Evolutionary conservation across 116 monocot species (phyloP).

Genomic region (Trichopus zeylanicus): DNA sequence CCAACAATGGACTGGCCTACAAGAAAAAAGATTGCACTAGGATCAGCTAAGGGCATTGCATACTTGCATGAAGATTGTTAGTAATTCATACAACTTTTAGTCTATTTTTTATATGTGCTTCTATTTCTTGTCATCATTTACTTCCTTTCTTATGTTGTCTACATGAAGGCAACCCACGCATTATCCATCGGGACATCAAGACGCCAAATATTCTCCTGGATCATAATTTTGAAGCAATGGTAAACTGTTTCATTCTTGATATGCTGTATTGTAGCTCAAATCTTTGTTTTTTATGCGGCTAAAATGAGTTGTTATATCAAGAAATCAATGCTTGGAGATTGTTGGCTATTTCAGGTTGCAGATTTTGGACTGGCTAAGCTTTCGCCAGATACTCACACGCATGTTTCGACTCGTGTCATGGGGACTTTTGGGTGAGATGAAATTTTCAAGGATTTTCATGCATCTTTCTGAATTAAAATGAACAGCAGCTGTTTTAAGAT

Average conservation of each 20-base stretch:
- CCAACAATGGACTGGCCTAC: constrained; percentile 53
- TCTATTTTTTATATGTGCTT: neutral
- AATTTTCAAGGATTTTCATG: too few relatives aligned
- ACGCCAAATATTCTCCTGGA: constrained; percentile 64
- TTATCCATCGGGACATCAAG: constrained; percentile 80
- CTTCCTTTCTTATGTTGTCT: neutral
- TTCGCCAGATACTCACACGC: constrained; percentile 46
- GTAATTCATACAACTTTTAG: neutral
- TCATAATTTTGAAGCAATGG: constrained; percentile 64
- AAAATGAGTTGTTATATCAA: too few relatives aligned
- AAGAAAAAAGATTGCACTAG: constrained; percentile 52
- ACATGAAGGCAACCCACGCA: constrained; percentile 51
- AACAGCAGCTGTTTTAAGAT: too few relatives aligned
- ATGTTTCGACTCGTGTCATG: constrained; percentile 71
- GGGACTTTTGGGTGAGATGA: constrained; percentile 62
- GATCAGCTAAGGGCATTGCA: constrained; percentile 61
- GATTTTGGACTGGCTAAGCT: constrained; percentile 73
- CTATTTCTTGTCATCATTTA: neutral
- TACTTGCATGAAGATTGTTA: constrained; percentile 81
- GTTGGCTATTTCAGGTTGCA: constrained; percentile 32
- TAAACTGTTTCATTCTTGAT: constrained; percentile 8
- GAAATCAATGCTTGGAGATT: too few relatives aligned
- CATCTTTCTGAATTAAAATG: too few relatives aligned
- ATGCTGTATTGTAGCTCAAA: too few relatives aligned
- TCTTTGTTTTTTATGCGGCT: too few relatives aligned